Conservation (phyloP, 331 rosid species). For the Quercus tomentella region DNA sequence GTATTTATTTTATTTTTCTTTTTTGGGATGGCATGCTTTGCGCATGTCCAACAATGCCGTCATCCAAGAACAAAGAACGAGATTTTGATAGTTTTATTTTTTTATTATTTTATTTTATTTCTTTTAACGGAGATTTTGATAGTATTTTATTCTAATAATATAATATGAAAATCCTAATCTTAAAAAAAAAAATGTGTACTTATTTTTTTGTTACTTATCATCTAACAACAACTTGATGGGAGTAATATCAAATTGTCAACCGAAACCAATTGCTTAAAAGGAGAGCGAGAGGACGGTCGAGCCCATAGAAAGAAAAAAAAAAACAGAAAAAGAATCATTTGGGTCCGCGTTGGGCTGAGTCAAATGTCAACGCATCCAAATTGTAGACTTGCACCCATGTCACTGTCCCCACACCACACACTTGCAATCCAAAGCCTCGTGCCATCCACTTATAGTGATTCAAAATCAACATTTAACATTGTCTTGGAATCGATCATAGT, state of each 20-base stretch:
- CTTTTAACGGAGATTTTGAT: not conserved
- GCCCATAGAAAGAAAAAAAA: not conserved
- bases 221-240: not conserved
- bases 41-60: not conserved
- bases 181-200: too few relatives aligned
- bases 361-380: not conserved
- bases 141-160: not conserved
- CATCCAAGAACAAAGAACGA: not conserved
- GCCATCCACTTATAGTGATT: constrained; percentile 24
- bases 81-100: not conserved
- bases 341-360: not conserved
- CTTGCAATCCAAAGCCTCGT: constrained; percentile 24
- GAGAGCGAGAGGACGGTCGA: not conserved
- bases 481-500: too few relatives aligned
- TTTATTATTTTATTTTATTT: too few relatives aligned
- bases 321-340: not conserved
- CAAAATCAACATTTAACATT: too few relatives aligned
- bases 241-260: not conserved
- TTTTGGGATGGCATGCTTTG: not conserved
- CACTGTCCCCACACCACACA: constrained; percentile 36
- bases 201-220: too few relatives aligned
- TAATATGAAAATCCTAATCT: too few relatives aligned
- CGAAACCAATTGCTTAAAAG: not conserved
- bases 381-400: not conserved
- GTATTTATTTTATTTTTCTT: not conserved